A percentile compares a stretch with the other conserved stretches of the same genome.
Conservation (phyloP, 208 protist species). For the Trypanosoma avium region DNA sequence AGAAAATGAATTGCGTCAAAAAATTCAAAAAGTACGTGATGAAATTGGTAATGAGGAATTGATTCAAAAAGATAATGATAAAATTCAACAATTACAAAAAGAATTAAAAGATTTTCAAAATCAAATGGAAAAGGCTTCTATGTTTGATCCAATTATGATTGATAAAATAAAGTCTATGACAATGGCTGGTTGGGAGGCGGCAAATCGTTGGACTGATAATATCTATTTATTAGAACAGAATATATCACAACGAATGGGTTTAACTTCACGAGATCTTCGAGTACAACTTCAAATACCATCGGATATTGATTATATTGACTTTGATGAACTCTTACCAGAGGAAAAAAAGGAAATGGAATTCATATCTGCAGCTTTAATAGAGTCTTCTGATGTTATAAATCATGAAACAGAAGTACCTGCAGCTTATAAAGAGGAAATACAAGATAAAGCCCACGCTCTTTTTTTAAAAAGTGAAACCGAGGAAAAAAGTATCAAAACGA, state of each 20-base stretch:
- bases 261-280: constrained; percentile 41
- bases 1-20: constrained; percentile 7
- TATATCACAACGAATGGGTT: constrained; percentile 35
- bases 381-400: too few relatives aligned
- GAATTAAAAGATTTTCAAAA: constrained; percentile 7
- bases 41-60: constrained; percentile 26
- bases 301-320: constrained; percentile 52
- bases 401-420: too few relatives aligned
- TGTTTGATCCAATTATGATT: constrained; percentile 36
- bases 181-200: constrained; percentile 39
- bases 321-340: constrained; percentile 8
- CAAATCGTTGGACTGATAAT: constrained; percentile 88
- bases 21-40: constrained; percentile 11
- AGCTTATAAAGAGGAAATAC: too few relatives aligned
- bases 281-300: constrained; percentile 40
- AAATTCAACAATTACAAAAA: constrained; percentile 17
- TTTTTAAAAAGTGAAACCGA: too few relatives aligned
- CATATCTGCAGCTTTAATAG: too few relatives aligned
- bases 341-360: too few relatives aligned
- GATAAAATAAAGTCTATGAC: constrained; percentile 30
- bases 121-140: constrained; percentile 22
- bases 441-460: too few relatives aligned
- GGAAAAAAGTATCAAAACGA: too few relatives aligned
- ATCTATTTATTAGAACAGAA: constrained; percentile 63
- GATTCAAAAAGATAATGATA: constrained; percentile 11